Evolutionary conservation across 768 basidiomycete species (phyloP).

Genomic region (Pisolithus microcarpus): DNA sequence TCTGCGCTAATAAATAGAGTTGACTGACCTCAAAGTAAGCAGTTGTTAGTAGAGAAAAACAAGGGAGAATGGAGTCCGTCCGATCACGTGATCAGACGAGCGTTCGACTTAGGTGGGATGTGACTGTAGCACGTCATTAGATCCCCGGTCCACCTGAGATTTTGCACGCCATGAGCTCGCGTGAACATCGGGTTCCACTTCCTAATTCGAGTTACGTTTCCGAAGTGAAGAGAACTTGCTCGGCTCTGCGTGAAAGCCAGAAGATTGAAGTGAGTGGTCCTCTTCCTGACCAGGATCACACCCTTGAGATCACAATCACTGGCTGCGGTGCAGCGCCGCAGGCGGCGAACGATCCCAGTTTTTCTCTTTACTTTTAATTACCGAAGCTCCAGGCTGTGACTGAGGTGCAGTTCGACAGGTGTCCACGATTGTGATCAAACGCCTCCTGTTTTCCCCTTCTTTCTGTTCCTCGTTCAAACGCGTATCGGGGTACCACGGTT

Average conservation of each 20-base stretch:
- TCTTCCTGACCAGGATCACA: neutral
- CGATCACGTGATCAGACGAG: too few species aligned
- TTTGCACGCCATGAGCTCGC: constrained; percentile 8
- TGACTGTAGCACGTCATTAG: neutral
- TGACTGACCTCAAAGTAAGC: too few species aligned
- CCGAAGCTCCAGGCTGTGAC: constrained; percentile 3
- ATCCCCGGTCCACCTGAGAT: neutral
- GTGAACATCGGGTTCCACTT: constrained; percentile 32
- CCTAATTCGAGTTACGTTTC: constrained; percentile 37
- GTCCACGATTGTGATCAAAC: constrained; percentile 45
- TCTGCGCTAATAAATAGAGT: too few species aligned
- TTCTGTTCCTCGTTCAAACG: constrained; percentile 58
- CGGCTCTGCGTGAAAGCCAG: constrained; percentile 37
- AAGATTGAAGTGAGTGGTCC: constrained; percentile 44
- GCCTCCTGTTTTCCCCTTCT: constrained; percentile 56
- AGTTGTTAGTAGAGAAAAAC: too few species aligned
- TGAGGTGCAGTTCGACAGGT: constrained; percentile 38
- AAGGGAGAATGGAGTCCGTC: too few species aligned
- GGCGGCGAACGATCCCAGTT: neutral
- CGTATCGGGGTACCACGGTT: constrained; percentile 58
- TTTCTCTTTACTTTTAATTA: constrained; percentile 11
- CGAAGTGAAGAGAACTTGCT: constrained; percentile 49
- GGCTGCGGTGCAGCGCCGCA: neutral
- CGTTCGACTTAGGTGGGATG: too few species aligned
- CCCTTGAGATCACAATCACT: neutral